These are phyloP conservation scores for Macrolepiota dolichaula DNA, from an alignment of 768 basidiomycete species.

Conservation along the genomic window DNA sequence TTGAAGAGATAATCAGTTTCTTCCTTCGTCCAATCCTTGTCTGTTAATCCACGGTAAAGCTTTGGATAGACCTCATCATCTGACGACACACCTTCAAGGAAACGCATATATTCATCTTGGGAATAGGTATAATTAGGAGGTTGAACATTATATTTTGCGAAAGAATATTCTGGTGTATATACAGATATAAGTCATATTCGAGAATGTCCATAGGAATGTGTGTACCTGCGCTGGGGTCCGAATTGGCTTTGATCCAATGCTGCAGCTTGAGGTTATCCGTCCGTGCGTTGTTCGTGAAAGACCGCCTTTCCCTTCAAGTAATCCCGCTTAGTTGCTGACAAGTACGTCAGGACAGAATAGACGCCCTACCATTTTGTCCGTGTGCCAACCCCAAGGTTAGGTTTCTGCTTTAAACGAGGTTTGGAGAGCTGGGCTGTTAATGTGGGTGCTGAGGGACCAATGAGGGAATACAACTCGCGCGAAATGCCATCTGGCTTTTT, in stretches of 20 bases:
- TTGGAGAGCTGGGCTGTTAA: constrained; percentile 77
- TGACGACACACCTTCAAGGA: constrained; percentile 59
- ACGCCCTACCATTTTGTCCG: constrained; percentile 67
- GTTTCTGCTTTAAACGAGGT: constrained; percentile 84
- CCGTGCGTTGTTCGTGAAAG: constrained; percentile 73
- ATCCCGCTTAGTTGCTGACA: neutral
- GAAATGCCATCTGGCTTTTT: constrained; percentile 90
- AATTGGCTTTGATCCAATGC: constrained; percentile 79
- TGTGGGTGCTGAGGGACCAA: constrained; percentile 89
- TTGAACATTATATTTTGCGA: constrained; percentile 79
- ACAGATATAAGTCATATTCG: neutral
- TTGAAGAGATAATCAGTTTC: constrained; percentile 92
- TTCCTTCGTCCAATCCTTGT: constrained; percentile 85
- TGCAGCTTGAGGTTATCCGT: constrained; percentile 62
- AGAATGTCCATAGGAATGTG: neutral
- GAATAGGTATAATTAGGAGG: constrained; percentile 68
- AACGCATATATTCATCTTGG: constrained; percentile 82
- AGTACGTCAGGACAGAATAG: constrained; percentile 5
- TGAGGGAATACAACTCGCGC: constrained; percentile 88
- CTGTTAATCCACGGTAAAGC: constrained; percentile 30
- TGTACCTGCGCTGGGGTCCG: constrained; percentile 55
- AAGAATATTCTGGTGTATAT: constrained; percentile 59
- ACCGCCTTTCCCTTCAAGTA: constrained; percentile 64
- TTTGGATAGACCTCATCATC: neutral
- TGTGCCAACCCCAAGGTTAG: constrained; percentile 60